A percentile compares a stretch with the other conserved stretches of the same genome.
phyloP scores from a whole-genome alignment of 228 moss, liverwort and hornwort genomes.

The Sphagnum magellanicum region DNA sequence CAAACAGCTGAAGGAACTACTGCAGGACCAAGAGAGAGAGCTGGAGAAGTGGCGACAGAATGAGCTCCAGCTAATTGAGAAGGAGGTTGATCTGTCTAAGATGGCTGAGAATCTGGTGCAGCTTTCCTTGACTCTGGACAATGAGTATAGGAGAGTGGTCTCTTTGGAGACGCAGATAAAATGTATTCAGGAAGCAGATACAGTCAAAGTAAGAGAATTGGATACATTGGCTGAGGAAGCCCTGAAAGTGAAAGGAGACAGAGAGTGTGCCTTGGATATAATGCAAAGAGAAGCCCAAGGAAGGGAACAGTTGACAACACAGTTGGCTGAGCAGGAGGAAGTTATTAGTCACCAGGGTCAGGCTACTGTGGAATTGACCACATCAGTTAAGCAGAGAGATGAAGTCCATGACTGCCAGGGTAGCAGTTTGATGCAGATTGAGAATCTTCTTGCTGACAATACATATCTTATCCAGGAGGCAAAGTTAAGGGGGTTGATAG shows the following conservation, averaged over 20 bases:
- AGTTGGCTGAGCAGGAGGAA: conserved; percentile 12
- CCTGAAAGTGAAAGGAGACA: conserved; percentile 14
- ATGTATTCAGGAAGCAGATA: conserved; percentile 19
- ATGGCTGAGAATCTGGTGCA: conserved; percentile 33
- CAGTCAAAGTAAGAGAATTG: conserved; percentile 17
- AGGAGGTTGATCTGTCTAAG: conserved; percentile 22
- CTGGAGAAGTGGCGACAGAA: conserved; percentile 25
- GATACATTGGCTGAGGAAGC: conserved; percentile 15
- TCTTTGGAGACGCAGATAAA: conserved; percentile 23
- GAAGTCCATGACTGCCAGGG: neutral
- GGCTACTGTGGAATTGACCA: neutral
- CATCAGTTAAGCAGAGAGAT: neutral
- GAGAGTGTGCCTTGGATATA: conserved; percentile 15
- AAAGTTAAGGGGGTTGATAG: conserved; percentile 7
- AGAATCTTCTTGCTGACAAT: conserved; percentile 3
- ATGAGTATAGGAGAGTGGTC: conserved; percentile 18
- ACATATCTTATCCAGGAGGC: neutral
- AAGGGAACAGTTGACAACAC: conserved; percentile 15
- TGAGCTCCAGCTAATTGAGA: conserved; percentile 16
- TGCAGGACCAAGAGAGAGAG: conserved; percentile 19
- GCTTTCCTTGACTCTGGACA: conserved; percentile 18
- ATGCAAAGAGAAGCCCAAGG: conserved; percentile 17
- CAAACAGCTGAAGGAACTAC: conserved; percentile 16
- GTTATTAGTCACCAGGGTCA: neutral
- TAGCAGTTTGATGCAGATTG: neutral